Evolutionary conservation across 805 yeast genomes (phyloP), one percentile per base, ranked within the genome.

Genomic region (Monosporozyma yasuniensis): DNA sequence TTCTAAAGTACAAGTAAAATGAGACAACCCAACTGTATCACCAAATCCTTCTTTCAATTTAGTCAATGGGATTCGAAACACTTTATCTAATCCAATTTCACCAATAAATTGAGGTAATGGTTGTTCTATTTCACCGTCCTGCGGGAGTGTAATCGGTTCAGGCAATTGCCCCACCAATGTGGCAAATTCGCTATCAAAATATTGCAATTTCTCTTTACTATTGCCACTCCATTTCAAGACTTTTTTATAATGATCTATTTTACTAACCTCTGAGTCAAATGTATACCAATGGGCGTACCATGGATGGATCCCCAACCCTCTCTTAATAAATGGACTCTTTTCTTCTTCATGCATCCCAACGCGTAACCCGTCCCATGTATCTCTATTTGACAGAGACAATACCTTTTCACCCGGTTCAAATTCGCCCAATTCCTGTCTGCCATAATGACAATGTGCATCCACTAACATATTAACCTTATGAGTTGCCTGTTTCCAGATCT

Each of bases 41-140:
- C 35, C 35, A 32, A 32, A 32, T 4, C 16, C 7, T 5, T 32
- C 18, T 32, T 32, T 32, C 35, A 3, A 7, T 7, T 2, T 82
- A 47, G 50, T 69, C 70, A 59, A 89, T 88, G 50, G 68, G 69
- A 49, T 57, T 2, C 95, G 95, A 60, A 87, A 86, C 28, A 79
- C 60, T 63, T 83, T 85, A 64, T 91, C 99, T 2, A 93, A 68
- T 0, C 99, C 99, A n/a, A 88, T 75, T 58, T 91, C 99, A 0
- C 99, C 99, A 9, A 91, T 72, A 11, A 86, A 76, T n/a, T 56
- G 50, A 3, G 48, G 34, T 4, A 14, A 6, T 4, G 19, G 10
- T 16, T 19, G 43, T 21, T 27, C 43, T 34, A 43, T 80, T 52
- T 35, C 68, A 67, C 3, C 32, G 18, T 14, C 25, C 8, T 4